Evolutionary conservation across 805 yeast species (phyloP), one percentile per base, ranked within the genome.

Genomic region (Debaryomyces tyrocola): DNA sequence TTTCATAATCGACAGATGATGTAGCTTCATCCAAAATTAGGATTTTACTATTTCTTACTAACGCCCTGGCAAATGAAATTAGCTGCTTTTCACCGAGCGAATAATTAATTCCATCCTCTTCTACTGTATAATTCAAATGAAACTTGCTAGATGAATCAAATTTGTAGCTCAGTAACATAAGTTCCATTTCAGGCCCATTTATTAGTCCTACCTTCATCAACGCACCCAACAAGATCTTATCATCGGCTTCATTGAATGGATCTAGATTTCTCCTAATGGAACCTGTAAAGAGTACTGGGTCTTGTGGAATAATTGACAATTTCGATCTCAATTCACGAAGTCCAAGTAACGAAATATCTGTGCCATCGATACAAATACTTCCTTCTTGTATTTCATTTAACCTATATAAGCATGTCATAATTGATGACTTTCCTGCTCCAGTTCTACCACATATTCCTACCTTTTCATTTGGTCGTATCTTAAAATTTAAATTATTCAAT

Each of bases 381-480:
- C 94, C 94, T 11, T 67, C 70, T 2, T 81, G 81, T 1, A 85
- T 77, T 64, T 90, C 96, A 56, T 90, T 87, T 40, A 90, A 79
- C 57, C 97, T 73, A 74, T 87, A 31, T 11, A 90, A 31, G 90
- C 69, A 0, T 96, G 90, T 57, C 88, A 67, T 0, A 96, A 85
- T 59, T 90, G 73, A 1, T 95, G 85, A 0, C 91, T 90, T 90
- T 53, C 97, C 97, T 1, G 97, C 97, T 52, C 97, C 97, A 0
- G 97, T 91, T 59, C 97, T 79, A 18, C 97, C 97, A 42, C 90
- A 97, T 63, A 91, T 88, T 49, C 97, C 97, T 58, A 91, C 75
- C 64, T 91, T 91, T 62, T 90, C 97, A 46, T 79, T 73, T 2
- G 90, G 80, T 41, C 80, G 75, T 57, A 91, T 80, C 6, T 77